Conservation (phyloP, 2,329 filamentous ascomycete genomes). For the Aurifilum marmelostoma region DNA sequence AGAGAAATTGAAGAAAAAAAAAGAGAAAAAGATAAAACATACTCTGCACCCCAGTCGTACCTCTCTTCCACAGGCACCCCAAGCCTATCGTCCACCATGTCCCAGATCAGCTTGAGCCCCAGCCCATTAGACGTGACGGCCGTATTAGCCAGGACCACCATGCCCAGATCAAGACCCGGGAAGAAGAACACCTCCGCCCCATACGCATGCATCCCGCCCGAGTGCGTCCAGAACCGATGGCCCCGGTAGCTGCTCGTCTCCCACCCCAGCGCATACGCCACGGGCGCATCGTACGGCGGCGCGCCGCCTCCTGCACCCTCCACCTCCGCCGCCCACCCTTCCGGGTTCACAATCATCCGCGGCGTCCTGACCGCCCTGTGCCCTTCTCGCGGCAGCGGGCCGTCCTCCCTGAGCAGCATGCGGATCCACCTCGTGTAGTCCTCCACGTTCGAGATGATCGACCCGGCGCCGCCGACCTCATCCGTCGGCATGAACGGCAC, state of each 20-base stretch:
- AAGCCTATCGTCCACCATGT: slow-evolving; percentile 46
- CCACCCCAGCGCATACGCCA: slow-evolving; percentile 48
- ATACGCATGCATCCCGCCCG: slow-evolving; percentile 49
- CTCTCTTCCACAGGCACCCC: slow-evolving; percentile 39
- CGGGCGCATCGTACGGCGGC: slow-evolving; percentile 37
- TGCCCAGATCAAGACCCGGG: slow-evolving; percentile 47
- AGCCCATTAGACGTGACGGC: slow-evolving; percentile 42
- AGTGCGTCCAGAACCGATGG: slow-evolving; percentile 46
- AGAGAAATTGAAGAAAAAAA: neutral
- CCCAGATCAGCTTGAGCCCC: slow-evolving; percentile 41
- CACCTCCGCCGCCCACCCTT: slow-evolving; percentile 1
- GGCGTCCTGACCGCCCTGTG: slow-evolving; percentile 41
- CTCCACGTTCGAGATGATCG: slow-evolving; percentile 48
- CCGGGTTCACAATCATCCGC: slow-evolving; percentile 35
- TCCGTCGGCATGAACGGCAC: slow-evolving; percentile 36
- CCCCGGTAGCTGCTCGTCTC: slow-evolving; percentile 44
- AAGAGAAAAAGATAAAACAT: slow-evolving; percentile 33
- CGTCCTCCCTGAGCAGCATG: slow-evolving; percentile 47
- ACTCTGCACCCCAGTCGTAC: slow-evolving; percentile 43
- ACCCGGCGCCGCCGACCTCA: slow-evolving; percentile 46
- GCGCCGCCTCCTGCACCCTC: too few species aligned
- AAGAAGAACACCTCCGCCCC: slow-evolving; percentile 49
- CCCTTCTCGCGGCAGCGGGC: slow-evolving; percentile 40
- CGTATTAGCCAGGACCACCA: slow-evolving; percentile 50
- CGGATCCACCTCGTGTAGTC: slow-evolving; percentile 58